phyloP scores from a whole-genome alignment of 257 asterid genomes.

The Solanum appendiculatum region DNA sequence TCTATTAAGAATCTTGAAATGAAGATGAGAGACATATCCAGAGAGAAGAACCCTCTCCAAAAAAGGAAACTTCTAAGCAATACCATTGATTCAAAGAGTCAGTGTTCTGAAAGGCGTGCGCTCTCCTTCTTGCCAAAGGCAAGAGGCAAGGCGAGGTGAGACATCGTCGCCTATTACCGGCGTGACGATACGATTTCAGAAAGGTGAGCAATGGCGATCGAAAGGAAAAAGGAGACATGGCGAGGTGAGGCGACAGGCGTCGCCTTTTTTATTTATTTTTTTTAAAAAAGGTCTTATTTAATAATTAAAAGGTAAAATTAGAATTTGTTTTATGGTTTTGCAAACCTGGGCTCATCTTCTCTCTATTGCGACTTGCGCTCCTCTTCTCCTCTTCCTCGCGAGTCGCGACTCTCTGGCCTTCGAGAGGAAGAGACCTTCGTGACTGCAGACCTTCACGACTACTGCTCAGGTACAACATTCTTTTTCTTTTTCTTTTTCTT shows the following conservation, averaged over 20 bases:
- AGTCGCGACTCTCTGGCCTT: background rate
- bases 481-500: no score
- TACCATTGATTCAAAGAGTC: background rate
- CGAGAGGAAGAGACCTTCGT: background rate
- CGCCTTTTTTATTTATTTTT: background rate
- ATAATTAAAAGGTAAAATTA: background rate
- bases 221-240: no score
- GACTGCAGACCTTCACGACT: background rate
- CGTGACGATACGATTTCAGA: no score
- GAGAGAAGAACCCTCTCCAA: no score
- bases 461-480: background rate
- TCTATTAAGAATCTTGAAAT: no score
- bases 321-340: background rate
- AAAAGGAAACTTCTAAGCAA: no score
- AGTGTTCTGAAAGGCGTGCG: background rate
- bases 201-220: no score
- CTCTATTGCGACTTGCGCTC: background rate
- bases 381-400: background rate
- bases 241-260: background rate
- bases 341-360: background rate
- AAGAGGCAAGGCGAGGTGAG: no score
- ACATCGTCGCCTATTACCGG: no score
- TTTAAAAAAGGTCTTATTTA: background rate
- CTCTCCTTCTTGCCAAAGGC: no score
- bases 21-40: no score